These are phyloP conservation scores for Chrysochromulina tobinii DNA, from an alignment of 78 protist species.

Conservation along the genomic window DNA sequence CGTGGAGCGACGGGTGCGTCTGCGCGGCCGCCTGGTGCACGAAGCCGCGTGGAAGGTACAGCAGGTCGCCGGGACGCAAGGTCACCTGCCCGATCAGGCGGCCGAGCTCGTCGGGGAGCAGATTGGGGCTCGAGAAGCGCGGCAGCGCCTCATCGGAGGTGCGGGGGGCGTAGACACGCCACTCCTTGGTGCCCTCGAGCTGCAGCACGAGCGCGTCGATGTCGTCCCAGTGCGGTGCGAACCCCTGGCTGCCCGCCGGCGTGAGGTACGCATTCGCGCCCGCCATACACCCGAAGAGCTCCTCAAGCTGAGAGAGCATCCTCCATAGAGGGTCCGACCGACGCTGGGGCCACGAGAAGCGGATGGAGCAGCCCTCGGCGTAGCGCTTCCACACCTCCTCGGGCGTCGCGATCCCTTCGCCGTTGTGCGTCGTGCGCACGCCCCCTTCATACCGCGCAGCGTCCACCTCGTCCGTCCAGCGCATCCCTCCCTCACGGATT, in stretches of 20 bases:
- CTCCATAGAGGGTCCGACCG: conserved; percentile 53
- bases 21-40: conserved; percentile 77
- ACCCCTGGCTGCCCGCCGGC: conserved; percentile 80
- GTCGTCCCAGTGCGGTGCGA: conserved; percentile 95
- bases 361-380: conserved; percentile 66
- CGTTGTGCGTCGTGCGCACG: not conserved
- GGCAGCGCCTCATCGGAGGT: not conserved
- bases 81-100: conserved; percentile 46
- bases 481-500: not conserved
- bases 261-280: conserved; percentile 88
- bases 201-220: conserved; percentile 86
- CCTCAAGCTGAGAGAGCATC: conserved; percentile 56
- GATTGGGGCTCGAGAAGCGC: conserved; percentile 15
- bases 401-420: not conserved
- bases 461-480: not conserved
- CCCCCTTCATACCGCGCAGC: not conserved
- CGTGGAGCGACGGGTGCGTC: conserved; percentile 62
- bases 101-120: conserved; percentile 55
- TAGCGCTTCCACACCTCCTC: not conserved
- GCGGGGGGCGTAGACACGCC: conserved; percentile 71
- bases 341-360: conserved; percentile 72
- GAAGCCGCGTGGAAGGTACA: conserved; percentile 89
- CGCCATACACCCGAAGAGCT: conserved; percentile 57
- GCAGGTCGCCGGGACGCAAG: conserved; percentile 80
- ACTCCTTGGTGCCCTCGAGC: conserved; percentile 81